Base-by-base conservation (phyloP, 108 stramenopile genomes). In the Ochromonas danica region DNA sequence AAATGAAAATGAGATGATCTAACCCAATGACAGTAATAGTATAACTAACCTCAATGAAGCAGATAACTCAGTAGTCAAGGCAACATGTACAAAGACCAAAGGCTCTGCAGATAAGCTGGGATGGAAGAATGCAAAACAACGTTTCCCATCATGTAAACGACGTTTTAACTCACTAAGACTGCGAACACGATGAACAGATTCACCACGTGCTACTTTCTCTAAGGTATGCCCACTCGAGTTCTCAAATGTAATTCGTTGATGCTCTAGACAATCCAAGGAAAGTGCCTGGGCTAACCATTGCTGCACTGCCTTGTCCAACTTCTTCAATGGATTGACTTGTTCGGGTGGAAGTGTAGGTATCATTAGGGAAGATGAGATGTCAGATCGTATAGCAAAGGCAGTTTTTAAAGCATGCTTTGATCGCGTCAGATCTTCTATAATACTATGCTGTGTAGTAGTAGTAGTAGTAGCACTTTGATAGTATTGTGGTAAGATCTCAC, bases 81-180 rank as follows among this genome's bases (percentile, higher is more conserved):
- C 91, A 6, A 92, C 91, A 82, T 97, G 94, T 1, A 95, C 90
- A 79, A 97, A 94, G 10, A 92, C 91, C 43, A 97, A 83, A 31
- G 96, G 96, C 78, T 87, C 85, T 62, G 89, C 81, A 39, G 89
- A 92, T 35, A 95, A 83, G 17, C 93, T 84, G 2, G 93, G 94
- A 81, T 95, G 95, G 62, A 97, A 94, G 60, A 95, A 87, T 2
- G 89, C 93, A 86, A 91, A 95, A 80, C 94, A 95, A 1, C 96
- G 85, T 65, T 91, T 74, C 25, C 87, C 91, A 10, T 88, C 87
- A 1, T 92, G 91, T 1, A 95, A 81, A 28, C 96, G 85, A 6
- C 74, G 86, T 45, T 91, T 84, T 51, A 97, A 80, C 80, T 97
- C 94, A 41, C 90, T 85, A 57, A 95, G 87, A 42, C 89, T 91